Evolutionary conservation across 2,329 filamentous ascomycete species (phyloP).

Genomic region (Tolypocladium inflatum): DNA sequence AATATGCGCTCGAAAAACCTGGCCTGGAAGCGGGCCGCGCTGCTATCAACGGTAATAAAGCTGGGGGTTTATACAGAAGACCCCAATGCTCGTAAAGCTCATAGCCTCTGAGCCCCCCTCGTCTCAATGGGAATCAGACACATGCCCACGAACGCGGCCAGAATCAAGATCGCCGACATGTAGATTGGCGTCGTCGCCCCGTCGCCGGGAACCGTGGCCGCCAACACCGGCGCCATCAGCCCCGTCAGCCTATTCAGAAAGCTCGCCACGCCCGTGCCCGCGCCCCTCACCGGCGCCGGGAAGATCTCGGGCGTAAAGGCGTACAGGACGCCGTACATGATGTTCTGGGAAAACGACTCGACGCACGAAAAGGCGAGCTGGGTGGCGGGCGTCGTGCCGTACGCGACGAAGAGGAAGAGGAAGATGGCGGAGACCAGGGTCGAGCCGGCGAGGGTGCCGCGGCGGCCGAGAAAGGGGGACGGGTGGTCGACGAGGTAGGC

Average conservation of each 20-base stretch:
- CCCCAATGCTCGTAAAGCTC: neutral
- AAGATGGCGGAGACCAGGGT: slow-evolving; percentile 60
- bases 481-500: slow-evolving; percentile 60
- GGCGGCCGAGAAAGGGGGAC: slow-evolving; percentile 56
- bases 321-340: slow-evolving; percentile 70
- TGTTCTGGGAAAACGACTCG: slow-evolving; percentile 64
- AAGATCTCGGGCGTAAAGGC: slow-evolving; percentile 72
- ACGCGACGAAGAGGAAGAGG: slow-evolving; percentile 56
- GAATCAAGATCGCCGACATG: slow-evolving; percentile 44
- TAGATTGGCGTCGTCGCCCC: slow-evolving; percentile 49
- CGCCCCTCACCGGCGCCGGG: slow-evolving; percentile 61
- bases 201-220: slow-evolving; percentile 49
- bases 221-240: slow-evolving; percentile 59
- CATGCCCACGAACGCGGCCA: slow-evolving; percentile 50
- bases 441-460: slow-evolving; percentile 59
- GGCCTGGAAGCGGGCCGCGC: neutral
- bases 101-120: slow-evolving; percentile 47
- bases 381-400: slow-evolving; percentile 43
- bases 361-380: slow-evolving; percentile 59
- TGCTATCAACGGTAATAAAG: neutral
- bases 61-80: neutral
- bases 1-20: neutral
- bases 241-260: slow-evolving; percentile 62
- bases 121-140: slow-evolving; percentile 55
- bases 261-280: slow-evolving; percentile 62